Conservation (phyloP, 1,139 yeast species). For the Chernovozyma aurita region DNA sequence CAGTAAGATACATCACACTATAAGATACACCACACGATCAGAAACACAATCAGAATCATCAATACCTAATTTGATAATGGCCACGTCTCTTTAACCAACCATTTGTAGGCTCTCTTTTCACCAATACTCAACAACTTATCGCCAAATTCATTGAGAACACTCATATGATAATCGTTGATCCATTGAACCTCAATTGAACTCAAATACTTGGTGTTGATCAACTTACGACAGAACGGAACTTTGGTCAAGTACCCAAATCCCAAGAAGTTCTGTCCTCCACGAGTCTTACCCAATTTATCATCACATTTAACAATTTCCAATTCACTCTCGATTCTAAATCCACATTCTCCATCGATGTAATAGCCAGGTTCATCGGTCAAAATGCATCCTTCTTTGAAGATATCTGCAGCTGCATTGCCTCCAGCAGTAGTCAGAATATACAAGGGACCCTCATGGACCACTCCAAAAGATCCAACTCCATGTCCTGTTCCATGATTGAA, state of each 20-base stretch:
- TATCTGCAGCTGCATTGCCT: slow-evolving; percentile 28
- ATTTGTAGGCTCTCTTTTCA: slow-evolving; percentile 32
- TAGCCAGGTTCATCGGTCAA: slow-evolving; percentile 57
- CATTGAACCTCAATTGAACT: slow-evolving; percentile 41
- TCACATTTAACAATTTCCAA: slow-evolving; percentile 38
- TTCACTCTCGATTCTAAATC: slow-evolving; percentile 52
- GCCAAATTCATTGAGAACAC: slow-evolving; percentile 33
- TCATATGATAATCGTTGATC: slow-evolving; percentile 46
- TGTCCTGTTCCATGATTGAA: slow-evolving; percentile 61
- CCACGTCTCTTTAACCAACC: slow-evolving; percentile 37
- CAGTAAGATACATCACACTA: too few species aligned
- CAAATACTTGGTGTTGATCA: slow-evolving; percentile 39
- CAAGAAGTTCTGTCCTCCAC: slow-evolving; percentile 31
- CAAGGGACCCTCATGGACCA: slow-evolving; percentile 55
- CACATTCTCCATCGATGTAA: slow-evolving; percentile 48
- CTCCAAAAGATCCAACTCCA: slow-evolving; percentile 54
- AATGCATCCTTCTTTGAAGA: slow-evolving; percentile 44
- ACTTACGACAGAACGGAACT: slow-evolving; percentile 48
- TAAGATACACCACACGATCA: too few species aligned
- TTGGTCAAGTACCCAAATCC: slow-evolving; percentile 49
- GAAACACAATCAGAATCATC: too few species aligned
- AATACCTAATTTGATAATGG: slow-evolving; percentile 18
- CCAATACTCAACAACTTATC: slow-evolving; percentile 33
- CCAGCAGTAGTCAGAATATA: slow-evolving; percentile 38
- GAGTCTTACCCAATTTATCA: slow-evolving; percentile 30